Base-by-base conservation (phyloP, 108 stramenopile genomes). In the Hondaea fermentalgiana region DNA sequence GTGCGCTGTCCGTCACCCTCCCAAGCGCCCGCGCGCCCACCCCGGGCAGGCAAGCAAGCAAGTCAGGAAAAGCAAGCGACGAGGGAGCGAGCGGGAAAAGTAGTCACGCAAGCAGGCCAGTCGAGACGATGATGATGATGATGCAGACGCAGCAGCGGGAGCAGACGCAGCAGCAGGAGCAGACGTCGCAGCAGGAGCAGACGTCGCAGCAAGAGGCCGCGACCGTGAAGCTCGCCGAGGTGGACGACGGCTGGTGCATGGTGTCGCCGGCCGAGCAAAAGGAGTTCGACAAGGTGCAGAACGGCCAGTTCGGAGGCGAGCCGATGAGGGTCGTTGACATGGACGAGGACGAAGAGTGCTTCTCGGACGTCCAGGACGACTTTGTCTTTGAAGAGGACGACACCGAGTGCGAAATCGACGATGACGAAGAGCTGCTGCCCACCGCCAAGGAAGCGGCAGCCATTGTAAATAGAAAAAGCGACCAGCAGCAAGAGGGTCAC, bases 171-270 rank as follows among this genome's bases (percentile, higher is more conserved):
- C 60, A 64, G 60, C 29, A 64, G 29, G 5, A 64, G 35, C 60
- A 64, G 23, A 5, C 5, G 60, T 21, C 1, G 2, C 64, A 35
- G 25, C 64, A 69, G 25, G 14, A 69, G 35, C 64, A 42, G 35
- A 6, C 14, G 35, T 23, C 8, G 76, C 6, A 35, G 76, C 16
- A 3, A 12, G 76, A 16, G 19, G 45, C 3, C 49, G 49, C 17
- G 10, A 4, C 23, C 49, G 76, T 83, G 16, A 83, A 83, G 49
- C 45, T 83, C 23, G 76, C 76, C 49, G 76, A 83, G 49, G 51
- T 83, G 76, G 76, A 83, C 76, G 76, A 83, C 76, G 76, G 76
- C 14, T 83, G 76, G 76, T 83, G 76, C 76, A 83, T 83, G 76
- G 51, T 83, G 23, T 83, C 76, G 76, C 19, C 76, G 76, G 28